Conservation (phyloP, 352 stramenopile genomes). For the Proteromonas lacertae region DNA sequence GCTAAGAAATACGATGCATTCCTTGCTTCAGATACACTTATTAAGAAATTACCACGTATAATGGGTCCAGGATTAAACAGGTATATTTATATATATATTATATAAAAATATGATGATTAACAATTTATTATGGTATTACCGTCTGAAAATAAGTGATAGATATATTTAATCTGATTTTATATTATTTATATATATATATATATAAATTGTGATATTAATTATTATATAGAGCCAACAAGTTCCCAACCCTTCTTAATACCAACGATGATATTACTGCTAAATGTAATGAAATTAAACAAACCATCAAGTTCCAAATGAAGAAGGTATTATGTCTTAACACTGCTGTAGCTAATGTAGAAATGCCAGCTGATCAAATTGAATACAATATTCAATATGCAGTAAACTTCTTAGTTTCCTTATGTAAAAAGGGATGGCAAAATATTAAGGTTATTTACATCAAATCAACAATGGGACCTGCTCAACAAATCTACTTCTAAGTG, state of each 20-base stretch:
- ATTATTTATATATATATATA: too few species aligned
- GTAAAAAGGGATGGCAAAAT: slow-evolving; percentile 99
- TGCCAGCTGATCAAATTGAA: slow-evolving; percentile 68
- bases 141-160: too few species aligned
- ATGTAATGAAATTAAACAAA: slow-evolving; percentile 78
- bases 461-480: slow-evolving; percentile 81
- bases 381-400: slow-evolving; percentile 86
- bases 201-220: too few species aligned
- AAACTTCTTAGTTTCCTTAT: slow-evolving; percentile 92
- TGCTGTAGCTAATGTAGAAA: slow-evolving; percentile 74
- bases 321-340: slow-evolving; percentile 99
- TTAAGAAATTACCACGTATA: slow-evolving; percentile 99
- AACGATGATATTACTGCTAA: slow-evolving; percentile 84
- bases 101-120: too few species aligned
- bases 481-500: slow-evolving; percentile 97
- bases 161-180: background rate
- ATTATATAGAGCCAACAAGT: slow-evolving; percentile 96
- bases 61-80: slow-evolving; percentile 83
- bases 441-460: slow-evolving; percentile 99
- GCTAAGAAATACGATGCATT: slow-evolving; percentile 99
- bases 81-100: too few species aligned
- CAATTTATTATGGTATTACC: too few species aligned
- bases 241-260: slow-evolving; percentile 72
- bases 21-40: slow-evolving; percentile 88
- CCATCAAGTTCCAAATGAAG: slow-evolving; percentile 99